Evolutionary conservation across 257 asterid species (phyloP), one percentile per base, ranked within the genome.

Genomic region (Craterostigma plantagineum): DNA sequence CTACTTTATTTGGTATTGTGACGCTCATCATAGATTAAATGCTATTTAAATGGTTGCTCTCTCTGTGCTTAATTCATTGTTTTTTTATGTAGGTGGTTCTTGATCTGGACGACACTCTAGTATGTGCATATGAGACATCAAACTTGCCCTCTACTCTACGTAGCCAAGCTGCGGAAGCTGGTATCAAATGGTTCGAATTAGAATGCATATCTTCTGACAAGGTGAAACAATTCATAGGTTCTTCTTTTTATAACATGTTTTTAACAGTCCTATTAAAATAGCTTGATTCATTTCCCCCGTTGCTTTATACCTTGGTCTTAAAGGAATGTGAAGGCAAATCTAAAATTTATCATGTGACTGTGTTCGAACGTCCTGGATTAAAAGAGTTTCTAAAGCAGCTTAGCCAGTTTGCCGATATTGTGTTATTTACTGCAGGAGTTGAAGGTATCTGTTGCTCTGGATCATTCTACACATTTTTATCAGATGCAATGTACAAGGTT

Each of bases 341-440:
- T 33, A 81, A 71, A 81, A 71, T 86, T 65, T 81, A 75, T 70
- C 73, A 81, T 49, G 96, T 86, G 52, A 86, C 96, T 9, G 94
- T 86, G 53, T 86, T 81, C 62, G 96, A 86, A 64, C 84, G 96
- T 16, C 96, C 96, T 11, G 91, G 96, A 43, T 66, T 86, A 45
- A 72, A 70, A 14, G 81, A 73, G 49, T 86, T 81, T 57, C 75
- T 86, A 7, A 64, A 63, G 42, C 80, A 73, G 62, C 92, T 86
- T 18, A 68, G 81, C 60, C 77, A 81, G 73, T 86, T 81, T 69
- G 87, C 96, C 13, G 76, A 82, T 59, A 78, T 86, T 35, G 81
- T 81, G 47, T 60, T 86, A 55, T 86, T 86, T 69, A 81, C 96
- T 35, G 96, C 96, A 46, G 96, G 95, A 43, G 92, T 83, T 60